Evolutionary conservation across 306 rosid genomes (phyloP), one percentile per base, ranked within the genome.

Genomic region (Pyrus betulifolia): DNA sequence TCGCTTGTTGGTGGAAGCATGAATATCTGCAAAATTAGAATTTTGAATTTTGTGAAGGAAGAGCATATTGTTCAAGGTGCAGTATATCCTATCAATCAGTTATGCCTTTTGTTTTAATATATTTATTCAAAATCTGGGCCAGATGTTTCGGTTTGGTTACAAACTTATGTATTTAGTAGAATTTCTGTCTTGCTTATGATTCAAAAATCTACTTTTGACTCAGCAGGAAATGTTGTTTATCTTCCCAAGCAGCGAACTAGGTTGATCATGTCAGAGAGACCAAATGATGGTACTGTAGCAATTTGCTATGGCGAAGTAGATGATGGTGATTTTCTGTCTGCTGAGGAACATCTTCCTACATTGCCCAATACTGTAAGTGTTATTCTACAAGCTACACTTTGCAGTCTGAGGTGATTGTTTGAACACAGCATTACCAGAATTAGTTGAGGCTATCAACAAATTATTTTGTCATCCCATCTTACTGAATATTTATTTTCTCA

Each of bases 321-420:
- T 3, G 93, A 78, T 22, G 51, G 6, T 71, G 89, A 88, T 64
- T 88, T 83, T 74, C 31, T 86, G 51, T 78, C 88, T 52, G 83
- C 77, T 0, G 96, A 96, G 87, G 97, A 91, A 74, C 65, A 83
- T 82, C 97, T 96, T 81, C 97, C 92, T 40, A 89, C 94, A 4
- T 86, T 96, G 86, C 91, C 99, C 31, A 96, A 91, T 76, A 85
- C 98, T 77, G 99, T 96, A 86, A 89, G 99, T 86, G 73, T 82
- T 67, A 6, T 68, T 33, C 27, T 67, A 78, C 61, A 54, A 18
- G 55, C 30, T 35, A 52, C 44, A 72, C 57, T 28, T 75, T 69
- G 21, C 8, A 70, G 46, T 66, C 46, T 52, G 60, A 44, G 61
- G 75, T 70, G 76, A 80, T 75, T 64, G 31, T 72, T 42, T 30